Conservation (phyloP, 2,329 filamentous ascomycete genomes). For the Aspergillus clavatus region DNA sequence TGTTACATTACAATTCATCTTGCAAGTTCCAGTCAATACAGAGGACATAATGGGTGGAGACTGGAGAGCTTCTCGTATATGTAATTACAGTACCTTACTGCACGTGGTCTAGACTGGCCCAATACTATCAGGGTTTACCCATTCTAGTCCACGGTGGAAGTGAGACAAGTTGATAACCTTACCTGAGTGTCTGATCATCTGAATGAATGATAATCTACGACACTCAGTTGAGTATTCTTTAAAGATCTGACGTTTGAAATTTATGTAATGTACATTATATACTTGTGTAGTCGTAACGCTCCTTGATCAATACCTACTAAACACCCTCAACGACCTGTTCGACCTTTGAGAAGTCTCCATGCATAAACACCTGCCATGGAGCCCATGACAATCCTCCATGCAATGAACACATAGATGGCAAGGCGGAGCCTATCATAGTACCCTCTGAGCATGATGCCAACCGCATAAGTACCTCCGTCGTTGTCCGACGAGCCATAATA, state of each 20-base stretch:
- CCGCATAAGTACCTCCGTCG: constrained; percentile 31
- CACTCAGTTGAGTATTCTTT: too few relatives aligned
- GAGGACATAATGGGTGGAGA: background rate
- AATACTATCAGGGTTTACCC: too few relatives aligned
- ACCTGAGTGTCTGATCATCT: too few relatives aligned
- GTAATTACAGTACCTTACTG: constrained; percentile 7
- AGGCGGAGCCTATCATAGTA: constrained; percentile 39
- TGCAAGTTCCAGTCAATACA: background rate
- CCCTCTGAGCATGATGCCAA: constrained; percentile 41
- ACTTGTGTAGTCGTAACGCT: too few relatives aligned
- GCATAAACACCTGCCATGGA: constrained; percentile 25
- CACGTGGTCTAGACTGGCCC: background rate
- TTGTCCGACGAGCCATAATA: constrained; percentile 27
- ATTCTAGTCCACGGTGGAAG: too few relatives aligned
- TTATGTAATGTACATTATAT: constrained; percentile 2
- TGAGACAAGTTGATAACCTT: too few relatives aligned
- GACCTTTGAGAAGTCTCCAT: constrained; percentile 25
- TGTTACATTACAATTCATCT: background rate
- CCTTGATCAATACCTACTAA: background rate
- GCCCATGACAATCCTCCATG: constrained; percentile 33
- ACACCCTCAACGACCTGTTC: background rate
- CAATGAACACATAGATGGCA: constrained; percentile 38
- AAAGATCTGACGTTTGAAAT: too few relatives aligned
- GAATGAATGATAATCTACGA: too few relatives aligned
- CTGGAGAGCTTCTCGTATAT: background rate